Evolutionary conservation across 495 filamentous ascomycete genomes (phyloP).

Genomic region (Chaetomium fimeti): DNA sequence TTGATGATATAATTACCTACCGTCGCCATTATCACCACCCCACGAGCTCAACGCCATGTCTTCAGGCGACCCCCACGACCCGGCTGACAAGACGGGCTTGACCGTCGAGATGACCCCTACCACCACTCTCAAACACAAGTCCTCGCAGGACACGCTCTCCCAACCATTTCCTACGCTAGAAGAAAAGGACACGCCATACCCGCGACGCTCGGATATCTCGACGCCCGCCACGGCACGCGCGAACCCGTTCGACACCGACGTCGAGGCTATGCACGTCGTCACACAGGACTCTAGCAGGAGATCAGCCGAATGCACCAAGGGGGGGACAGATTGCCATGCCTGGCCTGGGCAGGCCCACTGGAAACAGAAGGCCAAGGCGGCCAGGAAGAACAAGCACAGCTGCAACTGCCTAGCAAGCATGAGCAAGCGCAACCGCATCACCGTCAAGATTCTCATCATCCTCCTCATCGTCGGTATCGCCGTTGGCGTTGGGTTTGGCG

Average conservation of each 20-base stretch:
- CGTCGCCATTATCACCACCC: constrained; percentile 7
- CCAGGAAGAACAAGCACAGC: constrained; percentile 45
- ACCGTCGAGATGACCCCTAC: constrained; percentile 35
- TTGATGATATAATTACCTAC: constrained; percentile 32
- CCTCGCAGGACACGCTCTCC: constrained; percentile 33
- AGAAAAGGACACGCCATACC: constrained; percentile 31
- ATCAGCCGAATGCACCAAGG: constrained; percentile 35
- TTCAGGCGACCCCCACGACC: constrained; percentile 27
- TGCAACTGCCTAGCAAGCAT: constrained; percentile 47
- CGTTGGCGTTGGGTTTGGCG: constrained; percentile 48
- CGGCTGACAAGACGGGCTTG: constrained; percentile 34
- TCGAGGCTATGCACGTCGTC: constrained; percentile 45
- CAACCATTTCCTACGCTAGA: constrained; percentile 27
- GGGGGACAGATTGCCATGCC: constrained; percentile 44
- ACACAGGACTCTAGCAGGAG: constrained; percentile 35
- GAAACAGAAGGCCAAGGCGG: constrained; percentile 48
- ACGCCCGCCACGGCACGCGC: constrained; percentile 38
- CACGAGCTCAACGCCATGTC: constrained; percentile 28
- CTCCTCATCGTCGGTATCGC: constrained; percentile 48
- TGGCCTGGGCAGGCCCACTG: constrained; percentile 55
- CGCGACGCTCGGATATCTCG: constrained; percentile 39
- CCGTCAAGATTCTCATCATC: constrained; percentile 44
- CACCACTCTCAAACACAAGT: constrained; percentile 26
- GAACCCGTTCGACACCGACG: constrained; percentile 51
- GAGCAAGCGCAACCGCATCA: constrained; percentile 49